phyloP scores from a whole-genome alignment of 129 eudicot genomes.

The Tanacetum coccineum region DNA sequence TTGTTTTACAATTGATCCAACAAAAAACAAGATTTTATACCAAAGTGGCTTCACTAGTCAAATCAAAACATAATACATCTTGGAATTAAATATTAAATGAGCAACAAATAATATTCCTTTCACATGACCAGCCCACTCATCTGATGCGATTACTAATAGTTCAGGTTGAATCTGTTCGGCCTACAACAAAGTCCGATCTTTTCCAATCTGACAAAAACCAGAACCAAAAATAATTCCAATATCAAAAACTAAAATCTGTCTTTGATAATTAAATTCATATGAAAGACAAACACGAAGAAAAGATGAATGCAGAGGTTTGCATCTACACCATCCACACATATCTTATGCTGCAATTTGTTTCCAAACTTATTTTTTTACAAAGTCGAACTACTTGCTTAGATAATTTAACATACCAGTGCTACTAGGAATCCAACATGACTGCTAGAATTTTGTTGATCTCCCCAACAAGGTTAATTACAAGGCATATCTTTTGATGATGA shows the following conservation, averaged over 20 bases:
- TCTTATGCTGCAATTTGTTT: not conserved
- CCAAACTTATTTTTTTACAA: not conserved
- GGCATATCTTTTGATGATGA: too few species aligned
- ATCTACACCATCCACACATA: not conserved
- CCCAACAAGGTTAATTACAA: too few species aligned
- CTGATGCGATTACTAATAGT: not conserved
- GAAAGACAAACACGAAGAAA: not conserved
- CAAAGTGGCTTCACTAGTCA: not conserved
- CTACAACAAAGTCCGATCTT: not conserved
- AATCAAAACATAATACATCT: not conserved
- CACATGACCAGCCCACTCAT: constrained; percentile 4
- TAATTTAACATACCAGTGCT: too few species aligned
- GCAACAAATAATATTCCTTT: not conserved
- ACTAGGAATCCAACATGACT: not conserved
- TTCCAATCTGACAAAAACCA: not conserved
- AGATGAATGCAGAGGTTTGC: not conserved
- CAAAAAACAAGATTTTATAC: not conserved
- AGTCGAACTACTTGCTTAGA: not conserved
- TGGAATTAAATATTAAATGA: not conserved
- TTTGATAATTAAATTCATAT: not conserved
- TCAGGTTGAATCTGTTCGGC: not conserved
- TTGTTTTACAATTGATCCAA: too few species aligned
- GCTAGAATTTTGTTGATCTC: too few species aligned
- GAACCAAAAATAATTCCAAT: not conserved
- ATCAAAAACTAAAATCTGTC: not conserved